phyloP scores from a whole-genome alignment of 2,329 filamentous ascomycete genomes.

The Samsoniella hepiali region DNA sequence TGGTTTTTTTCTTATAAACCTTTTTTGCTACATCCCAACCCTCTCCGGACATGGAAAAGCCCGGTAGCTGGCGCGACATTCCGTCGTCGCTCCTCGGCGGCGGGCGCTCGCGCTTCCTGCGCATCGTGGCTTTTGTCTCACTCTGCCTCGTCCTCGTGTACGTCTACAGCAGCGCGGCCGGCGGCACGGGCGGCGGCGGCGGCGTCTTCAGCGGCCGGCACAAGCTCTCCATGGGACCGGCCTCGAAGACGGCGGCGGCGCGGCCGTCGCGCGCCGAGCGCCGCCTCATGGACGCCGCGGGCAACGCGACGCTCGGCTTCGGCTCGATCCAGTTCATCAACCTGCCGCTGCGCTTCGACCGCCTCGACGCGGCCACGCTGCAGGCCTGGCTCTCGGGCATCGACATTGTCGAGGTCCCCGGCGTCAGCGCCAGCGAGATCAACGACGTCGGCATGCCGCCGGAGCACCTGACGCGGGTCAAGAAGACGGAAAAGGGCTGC shows the following conservation, averaged over 20 bases:
- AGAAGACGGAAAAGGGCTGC: constrained; percentile 25
- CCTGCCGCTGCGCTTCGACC: constrained; percentile 26
- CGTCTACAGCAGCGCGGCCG: not conserved
- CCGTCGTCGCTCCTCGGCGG: constrained; percentile 3
- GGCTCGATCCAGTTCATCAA: constrained; percentile 23
- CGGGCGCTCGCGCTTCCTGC: not conserved
- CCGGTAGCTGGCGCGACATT: not conserved
- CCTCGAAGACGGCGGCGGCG: not conserved
- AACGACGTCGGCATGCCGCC: constrained; percentile 27
- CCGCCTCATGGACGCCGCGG: constrained; percentile 20
- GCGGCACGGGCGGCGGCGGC: not conserved
- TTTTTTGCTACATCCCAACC: too few species aligned
- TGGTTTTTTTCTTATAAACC: not conserved
- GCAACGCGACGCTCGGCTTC: constrained; percentile 29
- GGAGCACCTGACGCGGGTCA: constrained; percentile 21
- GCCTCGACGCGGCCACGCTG: constrained; percentile 27
- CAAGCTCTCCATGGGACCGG: not conserved
- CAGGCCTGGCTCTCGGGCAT: constrained; percentile 29
- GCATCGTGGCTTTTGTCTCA: not conserved
- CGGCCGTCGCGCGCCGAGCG: constrained; percentile 4
- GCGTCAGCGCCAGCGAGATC: constrained; percentile 24
- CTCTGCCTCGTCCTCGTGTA: not conserved
- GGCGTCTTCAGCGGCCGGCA: not conserved
- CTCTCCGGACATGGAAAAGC: constrained; percentile 1
- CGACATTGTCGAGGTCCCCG: constrained; percentile 23